Evolutionary conservation across 2,329 filamentous ascomycete species (phyloP).

Genomic region (Monilinia fructigena): DNA sequence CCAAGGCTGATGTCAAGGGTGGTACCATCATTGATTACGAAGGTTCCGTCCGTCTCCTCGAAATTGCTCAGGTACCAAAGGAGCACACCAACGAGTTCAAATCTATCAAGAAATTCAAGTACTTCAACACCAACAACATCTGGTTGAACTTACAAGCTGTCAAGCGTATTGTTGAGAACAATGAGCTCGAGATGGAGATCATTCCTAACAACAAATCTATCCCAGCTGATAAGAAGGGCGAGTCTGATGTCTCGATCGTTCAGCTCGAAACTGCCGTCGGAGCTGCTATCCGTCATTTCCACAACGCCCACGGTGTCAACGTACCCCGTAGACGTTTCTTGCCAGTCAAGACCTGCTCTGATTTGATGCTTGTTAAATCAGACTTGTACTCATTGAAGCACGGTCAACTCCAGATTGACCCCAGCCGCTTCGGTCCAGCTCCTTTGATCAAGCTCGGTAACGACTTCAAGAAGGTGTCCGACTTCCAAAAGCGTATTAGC

Average conservation of each 20-base stretch:
- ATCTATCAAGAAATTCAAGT: slow-evolving; percentile 99
- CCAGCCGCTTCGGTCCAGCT: slow-evolving; percentile 91
- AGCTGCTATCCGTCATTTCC: slow-evolving; percentile 97
- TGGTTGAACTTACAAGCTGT: slow-evolving; percentile 98
- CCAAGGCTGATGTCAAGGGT: slow-evolving; percentile 99
- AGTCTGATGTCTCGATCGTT: slow-evolving; percentile 94
- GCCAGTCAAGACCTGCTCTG: slow-evolving; percentile 99
- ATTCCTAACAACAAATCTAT: slow-evolving; percentile 99
- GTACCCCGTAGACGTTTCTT: slow-evolving; percentile 96
- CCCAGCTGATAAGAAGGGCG: slow-evolving; percentile 98
- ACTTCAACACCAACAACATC: slow-evolving; percentile 99
- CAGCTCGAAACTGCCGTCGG: slow-evolving; percentile 98
- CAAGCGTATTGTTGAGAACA: slow-evolving; percentile 98
- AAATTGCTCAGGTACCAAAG: slow-evolving; percentile 99
- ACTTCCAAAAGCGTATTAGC: slow-evolving; percentile 84
- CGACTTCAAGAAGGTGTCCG: slow-evolving; percentile 99
- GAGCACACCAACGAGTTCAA: slow-evolving; percentile 99
- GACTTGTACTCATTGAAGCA: slow-evolving; percentile 99
- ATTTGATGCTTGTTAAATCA: slow-evolving; percentile 99
- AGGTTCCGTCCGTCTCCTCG: slow-evolving; percentile 90
- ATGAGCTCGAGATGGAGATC: slow-evolving; percentile 99
- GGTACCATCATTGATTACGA: slow-evolving; percentile 99
- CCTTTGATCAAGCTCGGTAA: slow-evolving; percentile 97
- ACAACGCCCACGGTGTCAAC: slow-evolving; percentile 98
- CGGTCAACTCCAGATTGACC: slow-evolving; percentile 95